Evolutionary conservation across 345 rosid genomes (phyloP).

Genomic region (Melastoma malabathricum): DNA sequence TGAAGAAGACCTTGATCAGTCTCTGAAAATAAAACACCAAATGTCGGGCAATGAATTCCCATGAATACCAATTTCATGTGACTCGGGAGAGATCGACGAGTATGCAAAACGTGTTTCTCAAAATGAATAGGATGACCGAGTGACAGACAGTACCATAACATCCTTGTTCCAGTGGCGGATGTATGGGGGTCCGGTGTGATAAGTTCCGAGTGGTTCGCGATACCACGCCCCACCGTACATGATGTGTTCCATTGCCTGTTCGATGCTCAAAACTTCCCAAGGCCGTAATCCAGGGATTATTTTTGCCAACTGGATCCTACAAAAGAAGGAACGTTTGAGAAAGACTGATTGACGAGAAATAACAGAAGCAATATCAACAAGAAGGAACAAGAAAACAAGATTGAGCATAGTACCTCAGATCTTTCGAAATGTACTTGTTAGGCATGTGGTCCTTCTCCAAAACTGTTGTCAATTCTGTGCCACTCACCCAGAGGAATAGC

Average conservation of each 20-base stretch:
- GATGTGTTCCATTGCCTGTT: slow-evolving; percentile 91
- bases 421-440: slow-evolving; percentile 80
- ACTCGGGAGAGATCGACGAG: too few relatives aligned
- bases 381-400: not conserved
- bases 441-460: slow-evolving; percentile 90
- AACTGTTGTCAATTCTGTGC: slow-evolving; percentile 57
- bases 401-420: slow-evolving; percentile 37
- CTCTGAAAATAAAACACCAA: slow-evolving; percentile 21
- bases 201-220: slow-evolving; percentile 71
- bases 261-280: slow-evolving; percentile 90
- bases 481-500: slow-evolving; percentile 93
- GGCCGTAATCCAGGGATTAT: slow-evolving; percentile 81
- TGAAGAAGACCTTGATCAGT: slow-evolving; percentile 22
- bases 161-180: slow-evolving; percentile 52
- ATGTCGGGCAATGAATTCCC: not conserved
- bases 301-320: slow-evolving; percentile 47
- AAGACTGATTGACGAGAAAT: too few relatives aligned
- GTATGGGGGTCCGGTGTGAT: slow-evolving; percentile 74
- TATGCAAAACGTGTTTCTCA: not conserved
- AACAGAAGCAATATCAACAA: not conserved
- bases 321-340: slow-evolving; percentile 3
- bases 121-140: not conserved
- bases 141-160: slow-evolving; percentile 24
- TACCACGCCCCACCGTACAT: slow-evolving; percentile 81
- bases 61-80: not conserved